Percentiles rank a stretch among this genome's conserved stretches.
These are phyloP conservation scores for Penicillium tannophilum DNA, from an alignment of 495 filamentous ascomycete species.

Conservation along the genomic window DNA sequence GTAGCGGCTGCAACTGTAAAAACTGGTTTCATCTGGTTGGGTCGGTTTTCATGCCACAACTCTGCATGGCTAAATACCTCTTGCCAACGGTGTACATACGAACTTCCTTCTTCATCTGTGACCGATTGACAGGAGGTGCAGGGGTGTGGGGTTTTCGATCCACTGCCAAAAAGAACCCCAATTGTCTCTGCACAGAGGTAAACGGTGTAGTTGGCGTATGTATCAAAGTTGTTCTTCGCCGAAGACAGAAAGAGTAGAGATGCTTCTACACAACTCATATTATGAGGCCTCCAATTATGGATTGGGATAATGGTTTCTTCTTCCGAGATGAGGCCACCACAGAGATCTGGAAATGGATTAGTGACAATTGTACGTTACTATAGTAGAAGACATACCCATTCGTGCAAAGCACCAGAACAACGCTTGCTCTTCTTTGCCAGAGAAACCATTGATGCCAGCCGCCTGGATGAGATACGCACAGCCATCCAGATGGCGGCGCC, in stretches of 20 bases:
- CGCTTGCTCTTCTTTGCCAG: constrained; percentile 43
- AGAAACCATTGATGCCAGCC: constrained; percentile 41
- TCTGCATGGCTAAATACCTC: constrained; percentile 39
- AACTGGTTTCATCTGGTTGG: constrained; percentile 41
- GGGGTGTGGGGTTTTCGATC: constrained; percentile 16
- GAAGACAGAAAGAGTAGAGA: constrained; percentile 31
- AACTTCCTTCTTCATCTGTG: constrained; percentile 26
- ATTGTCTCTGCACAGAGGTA: constrained; percentile 42
- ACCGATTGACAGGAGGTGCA: constrained; percentile 24
- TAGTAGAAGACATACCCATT: constrained; percentile 38
- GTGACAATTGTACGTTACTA: background rate
- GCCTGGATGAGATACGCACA: constrained; percentile 47
- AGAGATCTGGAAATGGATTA: constrained; percentile 30
- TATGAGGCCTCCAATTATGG: constrained; percentile 34
- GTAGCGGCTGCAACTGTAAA: constrained; percentile 25
- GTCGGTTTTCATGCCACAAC: constrained; percentile 40
- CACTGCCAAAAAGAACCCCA: constrained; percentile 34
- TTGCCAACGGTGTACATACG: constrained; percentile 34
- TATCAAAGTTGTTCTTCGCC: constrained; percentile 30
- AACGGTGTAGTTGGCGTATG: constrained; percentile 48
- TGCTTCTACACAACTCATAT: constrained; percentile 32
- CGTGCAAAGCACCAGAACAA: constrained; percentile 52
- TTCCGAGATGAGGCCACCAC: constrained; percentile 47
- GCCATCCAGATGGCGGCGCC: constrained; percentile 50
- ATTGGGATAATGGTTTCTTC: constrained; percentile 40